Conservation (phyloP, 2,329 filamentous ascomycete species). For the Aspergillus sp. region DNA sequence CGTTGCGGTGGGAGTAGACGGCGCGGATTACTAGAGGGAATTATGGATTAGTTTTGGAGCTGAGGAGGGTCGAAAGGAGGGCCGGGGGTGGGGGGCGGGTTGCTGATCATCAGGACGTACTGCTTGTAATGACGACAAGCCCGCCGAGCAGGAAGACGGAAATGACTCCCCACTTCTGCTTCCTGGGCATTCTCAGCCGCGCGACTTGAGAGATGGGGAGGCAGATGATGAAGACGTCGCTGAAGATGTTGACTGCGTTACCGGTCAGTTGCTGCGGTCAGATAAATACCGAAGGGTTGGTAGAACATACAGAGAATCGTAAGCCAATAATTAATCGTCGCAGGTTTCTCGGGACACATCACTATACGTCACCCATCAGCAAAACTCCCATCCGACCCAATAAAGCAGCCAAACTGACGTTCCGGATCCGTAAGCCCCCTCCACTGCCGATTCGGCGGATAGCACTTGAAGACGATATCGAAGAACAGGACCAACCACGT, state of each 20-base stretch:
- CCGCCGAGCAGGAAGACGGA: slow-evolving; percentile 26
- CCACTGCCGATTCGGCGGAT: slow-evolving; percentile 21
- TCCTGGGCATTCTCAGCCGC: slow-evolving; percentile 24
- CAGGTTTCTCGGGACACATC: slow-evolving; percentile 19
- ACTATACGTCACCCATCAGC: slow-evolving; percentile 13
- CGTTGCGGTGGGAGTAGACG: slow-evolving; percentile 25
- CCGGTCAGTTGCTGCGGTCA: neutral
- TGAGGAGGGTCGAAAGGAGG: neutral
- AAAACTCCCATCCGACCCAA: neutral
- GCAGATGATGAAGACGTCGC: slow-evolving; percentile 28
- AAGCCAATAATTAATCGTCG: slow-evolving; percentile 26
- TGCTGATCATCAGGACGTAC: slow-evolving; percentile 15
- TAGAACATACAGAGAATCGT: slow-evolving; percentile 26
- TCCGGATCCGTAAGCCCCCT: slow-evolving; percentile 6
- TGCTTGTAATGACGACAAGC: slow-evolving; percentile 26
- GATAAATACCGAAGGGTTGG: no score
- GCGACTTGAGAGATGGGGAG: slow-evolving; percentile 27
- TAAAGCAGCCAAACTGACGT: neutral
- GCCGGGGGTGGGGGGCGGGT: no score
- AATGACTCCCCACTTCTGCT: slow-evolving; percentile 26
- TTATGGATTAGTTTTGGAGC: neutral
- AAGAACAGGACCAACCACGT: slow-evolving; percentile 28
- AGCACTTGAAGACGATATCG: slow-evolving; percentile 29
- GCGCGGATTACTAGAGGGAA: slow-evolving; percentile 25
- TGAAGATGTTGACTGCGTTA: slow-evolving; percentile 26